Evolutionary conservation across 1,139 yeast species (phyloP), one percentile per base, ranked within the genome.

Genomic region (Candida glucosophila): DNA sequence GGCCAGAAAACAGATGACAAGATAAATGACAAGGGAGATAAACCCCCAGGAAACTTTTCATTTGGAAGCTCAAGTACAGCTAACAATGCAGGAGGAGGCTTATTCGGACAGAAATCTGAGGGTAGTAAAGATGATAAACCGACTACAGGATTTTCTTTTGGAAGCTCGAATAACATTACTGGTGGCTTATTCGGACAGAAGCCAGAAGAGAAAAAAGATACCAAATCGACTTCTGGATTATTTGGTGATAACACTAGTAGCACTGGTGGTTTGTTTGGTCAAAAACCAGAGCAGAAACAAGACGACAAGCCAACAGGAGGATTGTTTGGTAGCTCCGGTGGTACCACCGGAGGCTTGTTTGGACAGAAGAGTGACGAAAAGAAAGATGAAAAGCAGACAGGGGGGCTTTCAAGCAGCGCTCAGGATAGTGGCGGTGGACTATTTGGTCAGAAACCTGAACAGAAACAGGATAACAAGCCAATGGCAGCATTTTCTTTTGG

Each of bases 321-420:
- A 19, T 31, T 43, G 20, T n/a, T n/a, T n/a, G n/a, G n/a, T n/a
- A 33, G 40, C 9, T 32, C 40, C 15, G 27, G 29, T 5, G 25
- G 23, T 17, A 31, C 40, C 20, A n/a, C n/a, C n/a, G n/a, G n/a
- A n/a, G n/a, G n/a, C n/a, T 20, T 32, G 12, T 55, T 57, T 36
- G 44, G 57, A 11, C 34, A 44, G 8, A 43, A 42, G 27, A 36
- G 43, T 15, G 51, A 39, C n/a, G 58, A 43, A 22, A 39, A 41
- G 12, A 42, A 34, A 12, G 40, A 41, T 23, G 31, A 22, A 16
- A 43, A 33, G 19, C 41, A 25, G 29, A 36, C 31, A 28, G 43
- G 19, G 14, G 7, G 19, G 7, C 11, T 13, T 6, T 19, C 26
- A 6, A 50, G 51, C 32, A 58, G 59, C 15, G 38, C 47, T 10